Conservation (phyloP, 129 eudicot genomes). For the Flaveria ramosissima region DNA sequence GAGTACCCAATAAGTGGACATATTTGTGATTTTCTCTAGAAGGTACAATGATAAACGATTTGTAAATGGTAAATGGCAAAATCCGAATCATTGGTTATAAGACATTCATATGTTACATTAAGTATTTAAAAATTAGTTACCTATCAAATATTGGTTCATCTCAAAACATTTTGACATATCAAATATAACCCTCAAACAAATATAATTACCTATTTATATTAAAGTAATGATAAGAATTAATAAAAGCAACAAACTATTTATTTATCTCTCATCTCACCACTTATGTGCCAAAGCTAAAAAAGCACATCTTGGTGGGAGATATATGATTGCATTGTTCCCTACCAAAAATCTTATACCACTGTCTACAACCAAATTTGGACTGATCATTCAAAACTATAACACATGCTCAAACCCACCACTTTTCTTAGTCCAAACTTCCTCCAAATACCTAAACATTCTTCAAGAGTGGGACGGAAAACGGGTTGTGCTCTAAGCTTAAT, state of each 20-base stretch:
- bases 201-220: neutral
- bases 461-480: neutral
- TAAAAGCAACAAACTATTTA: slow-evolving; percentile 11
- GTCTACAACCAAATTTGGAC: slow-evolving; percentile 24
- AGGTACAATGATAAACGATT: too few species aligned
- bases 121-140: neutral
- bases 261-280: slow-evolving; percentile 13
- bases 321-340: slow-evolving; percentile 37
- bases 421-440: slow-evolving; percentile 3
- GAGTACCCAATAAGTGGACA: too few species aligned
- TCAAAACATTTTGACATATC: neutral
- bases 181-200: neutral
- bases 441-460: neutral
- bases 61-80: too few species aligned
- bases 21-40: too few species aligned
- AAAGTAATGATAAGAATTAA: slow-evolving; percentile 9
- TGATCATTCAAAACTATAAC: slow-evolving; percentile 12
- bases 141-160: neutral
- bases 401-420: neutral
- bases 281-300: slow-evolving; percentile 20
- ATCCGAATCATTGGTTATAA: too few species aligned
- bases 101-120: too few species aligned
- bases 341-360: slow-evolving; percentile 31
- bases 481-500: slow-evolving; percentile 5
- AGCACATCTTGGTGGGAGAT: slow-evolving; percentile 23